These are phyloP conservation scores for Hyphopichia buzzinii DNA, from an alignment of 1,139 yeast genomes.

Conservation along the genomic window DNA sequence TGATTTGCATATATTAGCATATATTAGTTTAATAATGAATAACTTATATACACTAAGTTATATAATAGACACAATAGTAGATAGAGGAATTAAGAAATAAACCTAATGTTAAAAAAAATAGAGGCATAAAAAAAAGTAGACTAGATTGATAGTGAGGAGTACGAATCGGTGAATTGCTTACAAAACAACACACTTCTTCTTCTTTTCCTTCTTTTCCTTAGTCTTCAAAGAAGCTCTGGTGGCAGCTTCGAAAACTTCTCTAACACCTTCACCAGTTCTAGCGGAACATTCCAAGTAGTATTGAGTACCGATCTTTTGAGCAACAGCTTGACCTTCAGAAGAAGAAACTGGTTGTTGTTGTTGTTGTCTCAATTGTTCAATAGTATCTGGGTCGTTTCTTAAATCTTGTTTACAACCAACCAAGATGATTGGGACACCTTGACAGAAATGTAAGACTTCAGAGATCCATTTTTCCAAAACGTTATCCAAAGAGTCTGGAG, in stretches of 20 bases:
- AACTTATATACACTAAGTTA: constrained; percentile 52
- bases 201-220: constrained; percentile 55
- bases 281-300: constrained; percentile 93
- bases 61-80: constrained; percentile 14
- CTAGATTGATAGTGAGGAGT: neutral
- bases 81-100: constrained; percentile 3
- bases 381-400: constrained; percentile 76
- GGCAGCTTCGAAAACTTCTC: constrained; percentile 90
- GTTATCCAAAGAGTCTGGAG: constrained; percentile 90
- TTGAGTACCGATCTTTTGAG: constrained; percentile 83
- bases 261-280: constrained; percentile 84
- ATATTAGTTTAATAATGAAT: constrained; percentile 72
- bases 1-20: too few relatives aligned
- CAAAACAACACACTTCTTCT: constrained; percentile 59
- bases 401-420: constrained; percentile 92
- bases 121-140: neutral
- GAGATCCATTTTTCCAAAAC: constrained; percentile 95
- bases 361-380: constrained; percentile 71
- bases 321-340: constrained; percentile 80
- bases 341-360: constrained; percentile 75
- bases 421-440: constrained; percentile 88
- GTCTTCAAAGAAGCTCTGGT: constrained; percentile 81
- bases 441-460: constrained; percentile 92
- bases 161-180: constrained; percentile 30
- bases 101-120: constrained; percentile 4